Evolutionary conservation across 345 rosid genomes (phyloP), one percentile per base, ranked within the genome.

Genomic region (Carallia brachiata): DNA sequence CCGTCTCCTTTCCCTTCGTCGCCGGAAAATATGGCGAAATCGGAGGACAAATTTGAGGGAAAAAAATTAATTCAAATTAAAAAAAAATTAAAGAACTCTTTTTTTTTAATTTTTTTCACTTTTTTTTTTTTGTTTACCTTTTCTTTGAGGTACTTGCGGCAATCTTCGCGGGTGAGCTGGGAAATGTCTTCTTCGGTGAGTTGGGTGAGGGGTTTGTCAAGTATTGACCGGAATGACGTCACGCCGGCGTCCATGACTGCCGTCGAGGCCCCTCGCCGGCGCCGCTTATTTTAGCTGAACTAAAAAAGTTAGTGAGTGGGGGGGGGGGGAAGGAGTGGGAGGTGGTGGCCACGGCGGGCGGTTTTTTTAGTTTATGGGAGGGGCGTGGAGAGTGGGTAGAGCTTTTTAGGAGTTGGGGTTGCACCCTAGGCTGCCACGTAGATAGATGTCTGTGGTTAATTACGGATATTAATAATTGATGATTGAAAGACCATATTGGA

Each of bases 111-210:
- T 13, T 3, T 13, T 3, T 3, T 32, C 4, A 32, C 12, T 13
- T 44, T 3, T 13, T 1, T n/a, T n/a, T 10, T 4, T 1, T 1
- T 2, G 0, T 44, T 3, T 44, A 89, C 95, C 97, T 89, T 91
- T 61, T 83, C 91, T 75, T 84, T 94, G 84, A 94, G 98, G 77
- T 82, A 94, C 66, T 84, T 88, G 72, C 97, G 93, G 82, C 97
- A 91, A 73, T 94, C 98, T 61, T 91, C 97, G 48, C 97, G 98
- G 6, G 97, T 91, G 76, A 94, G 86, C 90, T 91, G 97, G 34
- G 98, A 87, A 87, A 94, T 91, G 90, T 94, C 98, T 19, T 91
- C 97, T 73, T 94, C 97, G 6, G 96, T 91, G 70, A 87, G 87
- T 52, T 85, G 88, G 73, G 79, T 72, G 36, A 87, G 80, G 55